phyloP scores from a whole-genome alignment of 495 filamentous ascomycete species.

The Neurospora pannonica region DNA sequence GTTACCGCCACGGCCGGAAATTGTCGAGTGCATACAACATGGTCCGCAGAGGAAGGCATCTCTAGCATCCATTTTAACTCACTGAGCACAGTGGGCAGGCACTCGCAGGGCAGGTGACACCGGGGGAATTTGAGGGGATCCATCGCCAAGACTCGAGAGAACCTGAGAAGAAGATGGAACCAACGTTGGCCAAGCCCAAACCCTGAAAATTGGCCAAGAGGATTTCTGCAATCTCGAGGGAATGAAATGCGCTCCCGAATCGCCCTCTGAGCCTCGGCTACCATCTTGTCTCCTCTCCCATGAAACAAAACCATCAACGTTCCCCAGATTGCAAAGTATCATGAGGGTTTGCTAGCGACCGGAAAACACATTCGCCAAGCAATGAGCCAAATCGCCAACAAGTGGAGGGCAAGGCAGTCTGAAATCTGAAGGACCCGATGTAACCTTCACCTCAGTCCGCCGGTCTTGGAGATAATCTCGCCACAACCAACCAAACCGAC shows the following conservation, averaged over 20 bases:
- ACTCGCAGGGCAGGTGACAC: not conserved
- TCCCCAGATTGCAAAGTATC: not conserved
- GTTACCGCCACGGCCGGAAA: not conserved
- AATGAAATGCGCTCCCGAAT: not conserved
- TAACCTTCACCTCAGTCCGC: not conserved
- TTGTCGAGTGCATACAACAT: not conserved
- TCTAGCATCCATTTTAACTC: not conserved
- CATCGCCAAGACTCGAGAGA: not conserved
- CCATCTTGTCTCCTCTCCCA: not conserved
- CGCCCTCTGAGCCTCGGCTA: not conserved
- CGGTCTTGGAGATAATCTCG: not conserved
- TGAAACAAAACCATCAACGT: not conserved
- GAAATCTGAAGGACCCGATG: not conserved
- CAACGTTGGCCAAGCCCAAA: not conserved
- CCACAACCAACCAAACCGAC: not conserved
- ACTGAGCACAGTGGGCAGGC: not conserved
- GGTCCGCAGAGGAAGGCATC: not conserved
- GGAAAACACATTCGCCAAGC: not conserved
- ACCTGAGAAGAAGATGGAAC: not conserved
- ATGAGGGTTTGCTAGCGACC: not conserved
- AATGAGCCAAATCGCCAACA: not conserved
- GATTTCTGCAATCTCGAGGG: not conserved
- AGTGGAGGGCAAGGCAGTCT: not conserved
- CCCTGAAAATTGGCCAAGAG: not conserved
- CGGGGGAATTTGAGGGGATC: not conserved